phyloP scores from a whole-genome alignment of 2,329 filamentous ascomycete species.

The Chalaropsis ovoidea region DNA sequence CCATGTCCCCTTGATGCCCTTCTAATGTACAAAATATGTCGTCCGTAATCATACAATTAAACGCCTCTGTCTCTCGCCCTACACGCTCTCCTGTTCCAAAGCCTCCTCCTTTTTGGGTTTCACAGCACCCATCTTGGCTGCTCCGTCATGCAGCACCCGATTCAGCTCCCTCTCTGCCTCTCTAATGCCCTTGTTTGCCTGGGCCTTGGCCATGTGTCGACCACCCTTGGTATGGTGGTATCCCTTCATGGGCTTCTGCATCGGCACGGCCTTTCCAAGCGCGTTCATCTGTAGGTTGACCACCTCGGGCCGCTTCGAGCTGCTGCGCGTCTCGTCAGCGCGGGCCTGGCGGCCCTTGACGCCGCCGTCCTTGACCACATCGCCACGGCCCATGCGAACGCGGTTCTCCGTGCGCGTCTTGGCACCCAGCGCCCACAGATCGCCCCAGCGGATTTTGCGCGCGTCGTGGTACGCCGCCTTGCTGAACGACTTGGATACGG shows the following conservation, averaged over 20 bases:
- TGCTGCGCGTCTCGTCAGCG: slow-evolving; percentile 17
- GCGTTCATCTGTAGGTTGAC: slow-evolving; percentile 25
- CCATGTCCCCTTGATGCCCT: not conserved
- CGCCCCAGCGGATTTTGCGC: slow-evolving; percentile 81
- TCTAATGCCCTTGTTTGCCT: slow-evolving; percentile 20
- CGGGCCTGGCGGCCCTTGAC: slow-evolving; percentile 23
- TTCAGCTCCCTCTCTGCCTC: slow-evolving; percentile 20
- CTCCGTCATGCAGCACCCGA: slow-evolving; percentile 21
- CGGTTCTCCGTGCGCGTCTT: slow-evolving; percentile 64
- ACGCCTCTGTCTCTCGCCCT: not conserved
- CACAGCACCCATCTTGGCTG: slow-evolving; percentile 12
- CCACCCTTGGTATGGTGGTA: slow-evolving; percentile 25
- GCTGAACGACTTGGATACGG: slow-evolving; percentile 70
- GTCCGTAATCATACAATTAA: slow-evolving; percentile 20
- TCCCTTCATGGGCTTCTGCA: slow-evolving; percentile 25
- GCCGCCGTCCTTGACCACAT: slow-evolving; percentile 29
- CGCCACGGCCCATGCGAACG: slow-evolving; percentile 48
- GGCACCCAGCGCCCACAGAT: slow-evolving; percentile 88
- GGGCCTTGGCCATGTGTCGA: slow-evolving; percentile 22
- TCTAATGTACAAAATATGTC: slow-evolving; percentile 20
- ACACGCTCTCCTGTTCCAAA: not conserved
- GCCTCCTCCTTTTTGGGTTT: not conserved
- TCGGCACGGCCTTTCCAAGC: slow-evolving; percentile 22
- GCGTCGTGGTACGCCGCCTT: slow-evolving; percentile 83
- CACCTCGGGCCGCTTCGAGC: slow-evolving; percentile 19